Conservation (phyloP, 352 stramenopile genomes). For the Globisporangium yorkense region DNA sequence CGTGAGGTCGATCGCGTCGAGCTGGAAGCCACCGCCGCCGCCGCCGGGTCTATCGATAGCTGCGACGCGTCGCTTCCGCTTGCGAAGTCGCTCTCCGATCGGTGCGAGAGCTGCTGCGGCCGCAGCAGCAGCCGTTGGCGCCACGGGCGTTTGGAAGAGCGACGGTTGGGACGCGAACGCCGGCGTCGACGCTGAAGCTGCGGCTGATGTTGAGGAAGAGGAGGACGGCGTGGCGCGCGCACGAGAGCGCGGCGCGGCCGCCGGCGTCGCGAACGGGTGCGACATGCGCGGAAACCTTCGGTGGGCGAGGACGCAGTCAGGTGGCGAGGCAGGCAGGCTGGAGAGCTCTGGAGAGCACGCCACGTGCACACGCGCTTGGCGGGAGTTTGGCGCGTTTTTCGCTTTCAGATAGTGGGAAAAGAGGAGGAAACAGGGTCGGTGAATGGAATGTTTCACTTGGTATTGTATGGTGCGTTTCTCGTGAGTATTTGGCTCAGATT, state of each 20-base stretch:
- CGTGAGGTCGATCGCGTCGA: constrained; percentile 17
- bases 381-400: neutral
- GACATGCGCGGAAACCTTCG: neutral
- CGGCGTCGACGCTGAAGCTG: neutral
- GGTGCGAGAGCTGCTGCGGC: neutral
- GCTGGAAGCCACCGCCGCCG: constrained; percentile 3
- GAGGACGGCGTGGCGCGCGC: neutral
- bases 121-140: neutral
- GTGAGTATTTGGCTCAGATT: neutral
- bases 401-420: neutral
- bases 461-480: neutral
- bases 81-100: constrained; percentile 19
- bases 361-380: neutral
- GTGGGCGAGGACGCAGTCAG: too few relatives aligned
- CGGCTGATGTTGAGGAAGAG: neutral
- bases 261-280: constrained; percentile 1
- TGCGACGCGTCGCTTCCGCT: constrained; percentile 33
- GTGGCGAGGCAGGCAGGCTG: neutral
- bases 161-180: constrained; percentile 7
- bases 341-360: neutral
- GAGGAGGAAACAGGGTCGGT: neutral
- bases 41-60: constrained; percentile 23
- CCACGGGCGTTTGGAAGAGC: constrained; percentile 13
- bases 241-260: neutral
- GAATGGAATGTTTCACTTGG: neutral